phyloP scores from a whole-genome alignment of 176 grass and related monocot species.

The Avena eriantha region DNA sequence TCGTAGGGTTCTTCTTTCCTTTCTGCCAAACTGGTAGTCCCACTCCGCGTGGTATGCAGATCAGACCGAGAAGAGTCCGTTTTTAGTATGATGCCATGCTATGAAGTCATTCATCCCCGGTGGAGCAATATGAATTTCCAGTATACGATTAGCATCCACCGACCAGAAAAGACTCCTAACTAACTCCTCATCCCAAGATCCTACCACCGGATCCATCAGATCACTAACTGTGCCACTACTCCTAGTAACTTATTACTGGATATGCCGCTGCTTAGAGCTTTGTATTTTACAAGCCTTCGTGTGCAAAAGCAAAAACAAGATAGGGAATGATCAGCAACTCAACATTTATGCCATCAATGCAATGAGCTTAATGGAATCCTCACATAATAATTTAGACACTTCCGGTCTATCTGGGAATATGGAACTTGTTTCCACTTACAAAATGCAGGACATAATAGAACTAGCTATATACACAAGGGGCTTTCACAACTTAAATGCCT shows the following conservation, averaged over 20 bases:
- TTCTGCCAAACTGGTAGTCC: no score
- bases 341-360: constrained; percentile 32
- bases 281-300: neutral
- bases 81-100: no score
- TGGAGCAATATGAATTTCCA: no score
- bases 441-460: constrained; percentile 45
- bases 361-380: constrained; percentile 48
- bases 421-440: constrained; percentile 53
- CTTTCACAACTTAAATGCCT: constrained; percentile 52
- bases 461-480: constrained; percentile 67
- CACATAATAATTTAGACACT: constrained; percentile 55
- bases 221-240: neutral
- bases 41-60: no score
- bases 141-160: no score
- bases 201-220: no score
- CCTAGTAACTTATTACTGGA: neutral
- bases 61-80: no score
- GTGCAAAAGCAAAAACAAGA: neutral
- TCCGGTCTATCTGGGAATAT: constrained; percentile 37
- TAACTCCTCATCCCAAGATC: no score
- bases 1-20: no score
- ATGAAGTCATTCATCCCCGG: no score
- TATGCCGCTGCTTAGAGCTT: neutral
- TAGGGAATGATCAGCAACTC: neutral
- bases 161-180: no score